Evolutionary conservation across 2,329 filamentous ascomycete genomes (phyloP).

Genomic region (Aureobasidium uvarum): DNA sequence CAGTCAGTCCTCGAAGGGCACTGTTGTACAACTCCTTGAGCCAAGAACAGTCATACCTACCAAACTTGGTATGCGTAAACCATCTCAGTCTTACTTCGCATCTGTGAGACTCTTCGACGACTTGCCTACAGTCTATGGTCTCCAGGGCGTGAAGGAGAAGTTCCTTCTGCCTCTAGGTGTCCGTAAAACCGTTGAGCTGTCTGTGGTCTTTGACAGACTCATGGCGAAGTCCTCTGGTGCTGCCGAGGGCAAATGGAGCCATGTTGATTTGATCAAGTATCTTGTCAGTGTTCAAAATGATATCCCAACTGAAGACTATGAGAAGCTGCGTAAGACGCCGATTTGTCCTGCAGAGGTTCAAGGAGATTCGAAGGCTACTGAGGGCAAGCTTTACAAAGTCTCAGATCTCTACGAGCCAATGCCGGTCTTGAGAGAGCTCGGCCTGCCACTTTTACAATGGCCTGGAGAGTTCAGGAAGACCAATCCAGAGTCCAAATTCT

Average conservation of each 20-base stretch:
- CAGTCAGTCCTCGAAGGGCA: conserved; percentile 62
- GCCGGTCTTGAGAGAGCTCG: conserved; percentile 64
- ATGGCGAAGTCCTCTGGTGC: conserved; percentile 58
- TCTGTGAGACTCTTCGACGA: conserved; percentile 96
- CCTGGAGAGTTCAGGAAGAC: conserved; percentile 65
- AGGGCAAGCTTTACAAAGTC: conserved; percentile 60
- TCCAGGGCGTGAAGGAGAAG: conserved; percentile 84
- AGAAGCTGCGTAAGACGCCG: conserved; percentile 70
- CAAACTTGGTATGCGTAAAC: conserved; percentile 82
- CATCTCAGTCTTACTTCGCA: conserved; percentile 84
- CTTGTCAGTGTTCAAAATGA: conserved; percentile 85
- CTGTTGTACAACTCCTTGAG: conserved; percentile 63
- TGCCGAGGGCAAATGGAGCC: conserved; percentile 70
- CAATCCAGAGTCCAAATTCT: conserved; percentile 71
- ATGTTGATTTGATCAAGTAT: conserved; percentile 93
- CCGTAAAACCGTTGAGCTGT: conserved; percentile 90
- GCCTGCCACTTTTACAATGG: conserved; percentile 79
- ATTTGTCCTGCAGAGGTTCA: conserved; percentile 75
- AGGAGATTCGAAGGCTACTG: conserved; percentile 38
- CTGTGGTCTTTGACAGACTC: conserved; percentile 86
- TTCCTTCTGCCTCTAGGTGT: conserved; percentile 81
- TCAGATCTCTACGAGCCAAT: conserved; percentile 81
- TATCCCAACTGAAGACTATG: conserved; percentile 79
- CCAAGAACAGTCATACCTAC: conserved; percentile 79
- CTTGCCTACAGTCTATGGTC: conserved; percentile 73